phyloP scores from a whole-genome alignment of 176 grass and related monocot species.

The Sorghum bicolor region Sorghum_bicolor_NCBIv3 NC_012870.2:4193001-4193500 shows the following conservation, averaged over 20 bases:
- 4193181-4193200: not conserved
- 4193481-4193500: no score
- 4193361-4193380: not conserved
- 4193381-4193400: not conserved
- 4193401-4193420: not conserved
- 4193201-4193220: not conserved
- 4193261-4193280: not conserved
- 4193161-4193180: not conserved
- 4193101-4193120: constrained; percentile 59
- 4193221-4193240: constrained; percentile 22
- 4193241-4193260: constrained; percentile 8
- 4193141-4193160: constrained; percentile 51
- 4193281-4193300: not conserved
- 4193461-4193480: no score
- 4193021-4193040: not conserved
- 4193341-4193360: not conserved
- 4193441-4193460: no score
- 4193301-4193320: not conserved
- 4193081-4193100: constrained; percentile 68
- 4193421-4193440: no score
- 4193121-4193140: constrained; percentile 40
- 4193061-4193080: constrained; percentile 84
- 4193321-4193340: constrained; percentile 23
- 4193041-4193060: constrained; percentile 45
- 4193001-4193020: not conserved